These are phyloP conservation scores for Dryas integrifolia DNA, from an alignment of 331 rosid genomes.

Conservation along the genomic window DNA sequence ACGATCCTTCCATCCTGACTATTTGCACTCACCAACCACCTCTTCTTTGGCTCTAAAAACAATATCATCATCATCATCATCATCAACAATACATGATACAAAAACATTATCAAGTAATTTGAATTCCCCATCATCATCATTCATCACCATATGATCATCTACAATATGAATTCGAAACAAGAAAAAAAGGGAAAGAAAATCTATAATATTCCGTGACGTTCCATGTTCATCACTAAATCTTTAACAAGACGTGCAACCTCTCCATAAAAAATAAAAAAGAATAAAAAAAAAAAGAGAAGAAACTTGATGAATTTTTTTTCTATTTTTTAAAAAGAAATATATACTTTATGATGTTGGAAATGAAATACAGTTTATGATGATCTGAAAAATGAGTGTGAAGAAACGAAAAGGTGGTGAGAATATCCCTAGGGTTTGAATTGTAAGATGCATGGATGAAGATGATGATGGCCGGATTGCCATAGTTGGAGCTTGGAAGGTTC, in stretches of 20 bases:
- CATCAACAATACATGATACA: not conserved
- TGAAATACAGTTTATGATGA: not conserved
- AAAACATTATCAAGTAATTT: not conserved
- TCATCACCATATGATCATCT: not conserved
- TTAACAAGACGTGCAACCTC: too few species aligned
- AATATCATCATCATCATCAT: conserved; percentile 13
- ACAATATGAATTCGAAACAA: not conserved
- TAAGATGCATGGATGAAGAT: not conserved
- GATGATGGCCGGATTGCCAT: not conserved
- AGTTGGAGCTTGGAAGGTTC: not conserved
- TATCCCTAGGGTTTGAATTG: not conserved
- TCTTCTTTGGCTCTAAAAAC: conserved; percentile 9
- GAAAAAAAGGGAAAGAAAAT: not conserved
- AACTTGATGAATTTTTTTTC: not conserved
- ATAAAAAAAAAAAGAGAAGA: not conserved
- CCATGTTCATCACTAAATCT: not conserved
- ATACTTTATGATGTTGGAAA: not conserved
- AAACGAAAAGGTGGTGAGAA: not conserved
- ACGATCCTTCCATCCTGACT: not conserved
- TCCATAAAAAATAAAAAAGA: not conserved
- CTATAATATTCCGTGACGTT: not conserved
- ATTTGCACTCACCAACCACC: not conserved
- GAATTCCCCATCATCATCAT: not conserved
- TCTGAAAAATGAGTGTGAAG: too few species aligned
- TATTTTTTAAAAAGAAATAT: not conserved